These are phyloP conservation scores for Tylopilus sp. DNA, from an alignment of 768 basidiomycete genomes.

Conservation along the genomic window DNA sequence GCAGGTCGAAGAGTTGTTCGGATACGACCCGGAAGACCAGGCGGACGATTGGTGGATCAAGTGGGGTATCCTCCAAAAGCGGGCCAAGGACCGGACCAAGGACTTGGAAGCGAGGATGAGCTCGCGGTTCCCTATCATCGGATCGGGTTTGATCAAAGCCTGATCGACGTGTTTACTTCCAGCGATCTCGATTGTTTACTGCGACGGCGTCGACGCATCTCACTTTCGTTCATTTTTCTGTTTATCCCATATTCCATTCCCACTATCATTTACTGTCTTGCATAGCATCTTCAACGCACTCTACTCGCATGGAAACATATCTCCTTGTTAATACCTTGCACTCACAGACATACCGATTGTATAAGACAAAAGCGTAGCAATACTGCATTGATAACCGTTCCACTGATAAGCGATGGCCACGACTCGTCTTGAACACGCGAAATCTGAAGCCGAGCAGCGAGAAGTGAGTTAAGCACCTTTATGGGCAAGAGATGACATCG, in stretches of 20 bases:
- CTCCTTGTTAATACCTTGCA: neutral
- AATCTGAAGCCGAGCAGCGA: too few relatives aligned
- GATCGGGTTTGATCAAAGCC: neutral
- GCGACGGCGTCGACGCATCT: neutral
- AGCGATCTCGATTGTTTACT: neutral
- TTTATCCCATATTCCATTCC: neutral
- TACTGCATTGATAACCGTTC: too few relatives aligned
- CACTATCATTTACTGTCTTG: neutral
- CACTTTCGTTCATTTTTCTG: neutral
- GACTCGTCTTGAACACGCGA: too few relatives aligned
- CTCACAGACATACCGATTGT: neutral
- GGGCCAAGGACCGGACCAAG: conserved; percentile 26
- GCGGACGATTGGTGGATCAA: conserved; percentile 67
- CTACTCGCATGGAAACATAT: neutral
- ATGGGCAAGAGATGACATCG: too few relatives aligned
- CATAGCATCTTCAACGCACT: neutral
- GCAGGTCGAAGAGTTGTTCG: conserved; percentile 46
- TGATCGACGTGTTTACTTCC: neutral
- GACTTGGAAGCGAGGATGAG: conserved; percentile 18
- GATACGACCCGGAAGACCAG: conserved; percentile 51
- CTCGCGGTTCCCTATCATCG: neutral
- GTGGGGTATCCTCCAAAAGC: conserved; percentile 47
- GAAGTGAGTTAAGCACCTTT: too few relatives aligned
- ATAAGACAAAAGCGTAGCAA: neutral
- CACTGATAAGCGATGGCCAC: too few relatives aligned